Base-by-base conservation (phyloP, 345 rosid species). In the Excoecaria cochinchinensis region DNA sequence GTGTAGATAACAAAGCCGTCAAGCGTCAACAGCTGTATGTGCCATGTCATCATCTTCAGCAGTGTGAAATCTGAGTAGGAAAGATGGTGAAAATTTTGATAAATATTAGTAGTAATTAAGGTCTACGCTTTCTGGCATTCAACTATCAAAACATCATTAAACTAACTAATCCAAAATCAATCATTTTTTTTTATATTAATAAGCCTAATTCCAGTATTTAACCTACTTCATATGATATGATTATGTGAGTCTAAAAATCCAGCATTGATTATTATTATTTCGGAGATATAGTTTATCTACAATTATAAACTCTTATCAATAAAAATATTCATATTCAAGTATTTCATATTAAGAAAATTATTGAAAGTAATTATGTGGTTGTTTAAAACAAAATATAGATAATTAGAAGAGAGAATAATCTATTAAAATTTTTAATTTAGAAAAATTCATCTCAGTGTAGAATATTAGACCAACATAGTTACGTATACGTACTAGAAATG, bases 391-490 rank as follows among this genome's bases (percentile, higher is more conserved):
- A 19, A 68, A 48, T 31, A 16, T 47, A 19, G 14, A 44, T 40
- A 69, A 72, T 52, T 40, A 46, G 53, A 46, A 38, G 6, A 25
- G 40, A 76, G 16, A 13, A 17, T 42, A 51, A 17, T 19, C 16
- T 1, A 73, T 17, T n/a, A n/a, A 31, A 2, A 31, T 31, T 31
- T 31, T 31, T 31, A 31, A 31, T 31, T 52, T 50, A 36, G 38
- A 67, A 4, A 22, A 64, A n/a, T 55, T 36, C 51, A 5, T 59
- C 24, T 5, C 10, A 58, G 17, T 72, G 83, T 55, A 74, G 90
- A 85, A 83, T 76, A 81, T 31, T 86, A 83, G 47, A 80, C 73
- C 74, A 83, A 83, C 80, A 75, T 72, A 39, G 79, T 83, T 70
- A 75, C 86, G 86, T 68, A 80, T 69, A 40, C 76, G 66, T 55